A percentile compares a stretch with the other conserved stretches of the same genome.
Conservation (phyloP, 2,329 filamentous ascomycete species). For the Monilinia aucupariae region DNA sequence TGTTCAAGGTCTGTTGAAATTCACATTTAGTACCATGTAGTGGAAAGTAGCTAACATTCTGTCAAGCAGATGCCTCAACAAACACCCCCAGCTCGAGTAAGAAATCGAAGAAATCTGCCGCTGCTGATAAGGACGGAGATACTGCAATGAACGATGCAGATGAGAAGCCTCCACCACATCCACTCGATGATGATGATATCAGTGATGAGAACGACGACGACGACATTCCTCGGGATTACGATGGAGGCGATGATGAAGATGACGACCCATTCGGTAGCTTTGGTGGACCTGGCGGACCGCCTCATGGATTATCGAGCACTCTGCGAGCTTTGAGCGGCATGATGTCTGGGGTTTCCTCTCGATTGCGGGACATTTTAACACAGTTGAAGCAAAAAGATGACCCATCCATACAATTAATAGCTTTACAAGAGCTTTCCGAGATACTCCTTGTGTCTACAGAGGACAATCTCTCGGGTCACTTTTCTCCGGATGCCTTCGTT, state of each 20-base stretch:
- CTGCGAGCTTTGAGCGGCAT: conserved; percentile 84
- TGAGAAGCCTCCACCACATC: conserved; percentile 25
- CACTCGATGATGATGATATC: conserved; percentile 42
- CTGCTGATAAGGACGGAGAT: conserved; percentile 62
- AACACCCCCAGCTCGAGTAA: conserved; percentile 31
- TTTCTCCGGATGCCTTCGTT: conserved; percentile 88
- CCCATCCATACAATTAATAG: conserved; percentile 80
- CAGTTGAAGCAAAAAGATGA: conserved; percentile 81
- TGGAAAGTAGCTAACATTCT: conserved; percentile 20
- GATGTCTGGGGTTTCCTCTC: conserved; percentile 77
- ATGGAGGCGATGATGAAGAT: conserved; percentile 51
- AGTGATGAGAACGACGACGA: conserved; percentile 57
- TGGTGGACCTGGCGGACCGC: conserved; percentile 57
- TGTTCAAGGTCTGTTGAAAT: conserved; percentile 42
- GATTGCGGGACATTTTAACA: conserved; percentile 70
- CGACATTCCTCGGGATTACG: conserved; percentile 48
- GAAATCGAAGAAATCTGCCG: conserved; percentile 48
- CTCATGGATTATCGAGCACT: conserved; percentile 68
- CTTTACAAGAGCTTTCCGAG: conserved; percentile 87
- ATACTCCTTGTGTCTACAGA: conserved; percentile 92
- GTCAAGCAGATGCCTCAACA: conserved; percentile 34
- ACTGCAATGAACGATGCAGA: conserved; percentile 52
- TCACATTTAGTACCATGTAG: conserved; percentile 36
- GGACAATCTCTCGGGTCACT: conserved; percentile 91
- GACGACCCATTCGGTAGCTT: conserved; percentile 61